Evolutionary conservation across 176 grass and related monocot genomes (phyloP).

Genomic region (Phyllostachys edulis): DNA sequence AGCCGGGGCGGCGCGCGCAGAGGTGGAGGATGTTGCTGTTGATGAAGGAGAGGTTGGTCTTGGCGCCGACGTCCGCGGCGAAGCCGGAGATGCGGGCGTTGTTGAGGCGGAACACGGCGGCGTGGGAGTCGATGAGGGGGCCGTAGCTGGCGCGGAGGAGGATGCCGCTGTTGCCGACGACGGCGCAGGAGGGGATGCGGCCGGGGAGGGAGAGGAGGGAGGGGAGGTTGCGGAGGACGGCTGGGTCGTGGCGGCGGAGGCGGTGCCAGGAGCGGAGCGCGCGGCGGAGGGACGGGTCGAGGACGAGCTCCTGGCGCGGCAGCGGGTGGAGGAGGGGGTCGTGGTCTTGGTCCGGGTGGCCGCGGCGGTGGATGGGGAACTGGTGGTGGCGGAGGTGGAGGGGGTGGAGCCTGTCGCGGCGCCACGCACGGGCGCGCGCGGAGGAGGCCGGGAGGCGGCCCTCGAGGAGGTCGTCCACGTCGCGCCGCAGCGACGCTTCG

Average conservation of each 20-base stretch:
- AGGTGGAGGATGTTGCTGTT: conserved; percentile 96
- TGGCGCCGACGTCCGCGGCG: conserved; percentile 57
- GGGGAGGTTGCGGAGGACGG: conserved; percentile 52
- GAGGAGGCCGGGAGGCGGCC: conserved; percentile 53
- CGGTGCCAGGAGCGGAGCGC: conserved; percentile 65
- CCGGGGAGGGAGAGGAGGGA: conserved; percentile 19
- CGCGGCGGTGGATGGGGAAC: conserved; percentile 42
- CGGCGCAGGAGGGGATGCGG: conserved; percentile 67
- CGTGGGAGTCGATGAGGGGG: conserved; percentile 74
- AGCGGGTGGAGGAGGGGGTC: conserved; percentile 47
- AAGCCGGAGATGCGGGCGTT: conserved; percentile 70
- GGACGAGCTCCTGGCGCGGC: conserved; percentile 31
- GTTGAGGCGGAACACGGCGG: conserved; percentile 84
- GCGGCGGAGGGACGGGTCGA: conserved; percentile 52
- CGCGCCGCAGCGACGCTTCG: conserved; percentile 50
- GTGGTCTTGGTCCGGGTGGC: conserved; percentile 32
- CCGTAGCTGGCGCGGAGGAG: conserved; percentile 64
- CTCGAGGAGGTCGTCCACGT: conserved; percentile 71
- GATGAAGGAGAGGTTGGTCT: conserved; percentile 81
- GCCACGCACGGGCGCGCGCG: conserved; percentile 32
- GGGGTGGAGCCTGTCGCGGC: conserved; percentile 45
- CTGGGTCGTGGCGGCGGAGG: conserved; percentile 62
- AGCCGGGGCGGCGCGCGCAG: conserved; percentile 57
- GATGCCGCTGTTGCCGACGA: conserved; percentile 94
- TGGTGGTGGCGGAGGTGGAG: conserved; percentile 45